A percentile compares a stretch with the other conserved stretches of the same genome.
phyloP scores from a whole-genome alignment of 2,329 filamentous ascomycete genomes.

The Didymella segeticola region DNA sequence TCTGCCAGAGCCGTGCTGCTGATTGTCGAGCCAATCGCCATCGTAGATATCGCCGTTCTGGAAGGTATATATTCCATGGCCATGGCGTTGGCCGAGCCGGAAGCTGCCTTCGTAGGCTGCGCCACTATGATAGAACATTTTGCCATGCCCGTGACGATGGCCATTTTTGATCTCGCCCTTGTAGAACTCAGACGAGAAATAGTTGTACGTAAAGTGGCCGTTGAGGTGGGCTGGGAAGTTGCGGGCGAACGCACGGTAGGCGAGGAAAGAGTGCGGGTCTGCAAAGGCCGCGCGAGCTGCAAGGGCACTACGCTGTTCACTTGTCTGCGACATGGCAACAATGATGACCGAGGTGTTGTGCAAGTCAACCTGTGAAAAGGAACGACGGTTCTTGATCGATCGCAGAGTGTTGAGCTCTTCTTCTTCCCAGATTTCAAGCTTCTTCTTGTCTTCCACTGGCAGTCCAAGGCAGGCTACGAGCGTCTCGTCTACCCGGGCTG shows the following conservation, averaged over 20 bases:
- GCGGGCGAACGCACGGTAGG: constrained; percentile 49
- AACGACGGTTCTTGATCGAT: constrained; percentile 38
- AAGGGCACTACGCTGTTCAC: constrained; percentile 39
- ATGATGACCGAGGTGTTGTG: constrained; percentile 46
- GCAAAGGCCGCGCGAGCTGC: constrained; percentile 44
- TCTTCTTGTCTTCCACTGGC: constrained; percentile 42
- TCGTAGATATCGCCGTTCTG: constrained; percentile 69
- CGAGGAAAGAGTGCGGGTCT: constrained; percentile 52
- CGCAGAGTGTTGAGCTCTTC: constrained; percentile 45
- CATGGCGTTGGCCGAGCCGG: constrained; percentile 59
- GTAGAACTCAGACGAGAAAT: constrained; percentile 64
- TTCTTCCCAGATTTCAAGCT: constrained; percentile 60
- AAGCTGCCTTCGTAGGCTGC: constrained; percentile 65
- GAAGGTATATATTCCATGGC: constrained; percentile 65
- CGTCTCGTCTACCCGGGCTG: constrained; percentile 44
- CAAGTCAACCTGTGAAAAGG: constrained; percentile 44
- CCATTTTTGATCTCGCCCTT: constrained; percentile 58
- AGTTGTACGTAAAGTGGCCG: constrained; percentile 59
- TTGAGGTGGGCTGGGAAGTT: constrained; percentile 52
- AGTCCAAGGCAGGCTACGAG: constrained; percentile 39
- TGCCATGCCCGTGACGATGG: constrained; percentile 61
- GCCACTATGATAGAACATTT: constrained; percentile 61
- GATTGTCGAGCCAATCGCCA: constrained; percentile 68
- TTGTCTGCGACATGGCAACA: constrained; percentile 30
- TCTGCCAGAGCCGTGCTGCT: constrained; percentile 65